Evolutionary conservation across 352 stramenopile species (phyloP).

Genomic region (Globisporangium paddicum): DNA sequence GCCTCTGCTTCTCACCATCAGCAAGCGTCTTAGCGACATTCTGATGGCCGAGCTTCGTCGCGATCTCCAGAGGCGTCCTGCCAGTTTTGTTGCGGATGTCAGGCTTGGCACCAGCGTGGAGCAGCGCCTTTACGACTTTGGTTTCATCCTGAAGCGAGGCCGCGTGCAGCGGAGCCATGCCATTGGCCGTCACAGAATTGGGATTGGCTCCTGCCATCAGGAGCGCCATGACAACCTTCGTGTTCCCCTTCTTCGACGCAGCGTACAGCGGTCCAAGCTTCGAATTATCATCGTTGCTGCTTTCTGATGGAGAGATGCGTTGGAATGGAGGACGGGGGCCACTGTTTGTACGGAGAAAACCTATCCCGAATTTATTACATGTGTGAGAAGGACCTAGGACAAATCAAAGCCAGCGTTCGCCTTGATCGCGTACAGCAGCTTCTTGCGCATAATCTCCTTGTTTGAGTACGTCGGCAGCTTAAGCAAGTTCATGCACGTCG

Average conservation of each 20-base stretch:
- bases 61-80: not conserved
- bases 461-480: constrained; percentile 97
- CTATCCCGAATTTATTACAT: not conserved
- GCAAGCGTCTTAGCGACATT: not conserved
- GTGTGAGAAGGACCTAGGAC: constrained; percentile 50
- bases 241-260: not conserved
- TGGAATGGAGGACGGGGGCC: too few relatives aligned
- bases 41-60: not conserved
- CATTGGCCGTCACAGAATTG: not conserved
- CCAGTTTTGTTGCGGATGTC: not conserved
- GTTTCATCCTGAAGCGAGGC: not conserved
- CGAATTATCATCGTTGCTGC: too few relatives aligned
- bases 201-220: not conserved
- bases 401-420: constrained; percentile 96
- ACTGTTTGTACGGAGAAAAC: too few relatives aligned
- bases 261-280: not conserved
- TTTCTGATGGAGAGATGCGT: too few relatives aligned
- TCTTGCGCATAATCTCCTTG: constrained; percentile 92
- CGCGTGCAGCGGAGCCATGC: not conserved
- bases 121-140: not conserved
- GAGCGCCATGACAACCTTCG: not conserved
- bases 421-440: constrained; percentile 95
- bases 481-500: constrained; percentile 97
- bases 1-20: too few relatives aligned
- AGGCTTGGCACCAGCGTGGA: not conserved